A percentile compares a stretch with the other conserved stretches of the same genome.
These are phyloP conservation scores for Coccomyxa sp. DNA, from an alignment of 139 green algal genomes.

Conservation along the genomic window DNA sequence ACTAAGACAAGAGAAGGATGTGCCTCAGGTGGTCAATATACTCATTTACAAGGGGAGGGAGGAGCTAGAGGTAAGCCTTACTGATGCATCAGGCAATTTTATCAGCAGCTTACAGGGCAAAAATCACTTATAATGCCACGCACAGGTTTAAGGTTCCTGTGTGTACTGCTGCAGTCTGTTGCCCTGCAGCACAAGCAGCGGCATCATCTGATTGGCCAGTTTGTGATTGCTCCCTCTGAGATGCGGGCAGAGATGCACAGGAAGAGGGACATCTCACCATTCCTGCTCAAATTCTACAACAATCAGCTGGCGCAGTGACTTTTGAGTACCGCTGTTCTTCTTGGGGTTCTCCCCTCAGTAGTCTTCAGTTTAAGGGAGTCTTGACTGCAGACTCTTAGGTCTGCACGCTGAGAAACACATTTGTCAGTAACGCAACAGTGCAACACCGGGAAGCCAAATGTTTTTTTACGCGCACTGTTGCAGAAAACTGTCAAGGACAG, in stretches of 20 bases:
- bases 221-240: slow-evolving; percentile 19
- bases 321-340: neutral
- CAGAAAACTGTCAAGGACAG: too few relatives aligned
- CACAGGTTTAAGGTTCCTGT: neutral
- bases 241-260: neutral
- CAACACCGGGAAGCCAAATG: too few relatives aligned
- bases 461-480: too few relatives aligned
- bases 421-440: neutral
- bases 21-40: slow-evolving; percentile 61
- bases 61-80: slow-evolving; percentile 69
- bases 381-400: neutral
- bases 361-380: neutral
- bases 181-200: slow-evolving; percentile 82
- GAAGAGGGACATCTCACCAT: slow-evolving; percentile 14
- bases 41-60: slow-evolving; percentile 84
- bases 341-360: neutral
- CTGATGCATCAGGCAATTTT: neutral
- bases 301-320: slow-evolving; percentile 10
- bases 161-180: slow-evolving; percentile 51
- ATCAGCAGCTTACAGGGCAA: too few relatives aligned
- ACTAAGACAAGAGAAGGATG: neutral
- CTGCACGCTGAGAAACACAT: neutral
- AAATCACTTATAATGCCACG: neutral
- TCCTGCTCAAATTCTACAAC: slow-evolving; percentile 45
- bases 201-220: slow-evolving; percentile 64